Percentiles rank a stretch among this genome's conserved stretches.
These are phyloP conservation scores for Brassica carinata DNA, from an alignment of 345 rosid species.

Conservation along the genomic window DNA sequence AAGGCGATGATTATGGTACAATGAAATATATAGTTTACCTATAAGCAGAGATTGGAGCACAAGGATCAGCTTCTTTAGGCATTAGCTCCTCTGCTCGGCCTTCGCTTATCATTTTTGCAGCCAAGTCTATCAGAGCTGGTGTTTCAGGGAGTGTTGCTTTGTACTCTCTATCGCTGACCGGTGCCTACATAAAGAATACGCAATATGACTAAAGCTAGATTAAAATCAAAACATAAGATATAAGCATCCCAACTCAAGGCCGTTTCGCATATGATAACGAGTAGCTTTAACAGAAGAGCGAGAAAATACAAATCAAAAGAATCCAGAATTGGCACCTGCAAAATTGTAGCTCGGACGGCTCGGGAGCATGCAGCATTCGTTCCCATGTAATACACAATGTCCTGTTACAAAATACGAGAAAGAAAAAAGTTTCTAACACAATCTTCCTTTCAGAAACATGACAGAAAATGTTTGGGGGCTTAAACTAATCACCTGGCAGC, in stretches of 20 bases:
- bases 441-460: not conserved
- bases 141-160: constrained; percentile 95
- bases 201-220: constrained; percentile 14
- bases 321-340: constrained; percentile 62
- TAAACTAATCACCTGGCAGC: constrained; percentile 74
- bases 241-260: constrained; percentile 2
- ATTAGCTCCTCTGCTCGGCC: constrained; percentile 78
- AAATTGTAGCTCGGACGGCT: constrained; percentile 90
- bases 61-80: constrained; percentile 90
- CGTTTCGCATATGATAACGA: not conserved
- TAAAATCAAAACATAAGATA: constrained; percentile 13
- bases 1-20: not conserved
- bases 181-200: constrained; percentile 57
- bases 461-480: not conserved
- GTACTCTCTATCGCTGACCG: constrained; percentile 93
- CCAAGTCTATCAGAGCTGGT: constrained; percentile 87
- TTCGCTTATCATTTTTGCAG: constrained; percentile 84
- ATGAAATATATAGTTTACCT: constrained; percentile 45
- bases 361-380: constrained; percentile 94
- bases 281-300: constrained; percentile 3
- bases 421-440: not conserved
- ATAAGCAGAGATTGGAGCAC: constrained; percentile 80
- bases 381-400: constrained; percentile 84
- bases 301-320: not conserved
- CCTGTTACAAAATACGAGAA: constrained; percentile 50